These are phyloP conservation scores for Cladosporium sp. DNA, from an alignment of 2,329 filamentous ascomycete species.

Conservation along the genomic window DNA sequence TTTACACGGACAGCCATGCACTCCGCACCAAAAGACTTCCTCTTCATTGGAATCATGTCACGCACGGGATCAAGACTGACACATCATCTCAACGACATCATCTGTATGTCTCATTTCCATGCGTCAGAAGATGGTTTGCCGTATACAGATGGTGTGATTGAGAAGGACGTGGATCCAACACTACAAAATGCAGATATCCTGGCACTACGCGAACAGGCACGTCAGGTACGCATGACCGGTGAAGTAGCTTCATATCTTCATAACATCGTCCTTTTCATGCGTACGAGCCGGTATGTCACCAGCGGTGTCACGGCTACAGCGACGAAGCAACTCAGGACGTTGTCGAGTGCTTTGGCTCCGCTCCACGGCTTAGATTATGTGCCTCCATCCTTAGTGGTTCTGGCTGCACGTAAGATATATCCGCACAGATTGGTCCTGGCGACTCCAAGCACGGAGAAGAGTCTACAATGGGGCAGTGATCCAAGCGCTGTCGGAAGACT, in stretches of 20 bases:
- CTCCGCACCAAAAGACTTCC: conserved; percentile 69
- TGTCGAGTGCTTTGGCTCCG: conserved; percentile 64
- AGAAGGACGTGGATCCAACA: conserved; percentile 19
- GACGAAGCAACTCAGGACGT: conserved; percentile 65
- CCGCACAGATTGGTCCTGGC: conserved; percentile 75
- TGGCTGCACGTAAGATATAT: conserved; percentile 85
- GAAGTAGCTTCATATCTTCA: conserved; percentile 81
- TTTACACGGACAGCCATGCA: conserved; percentile 72
- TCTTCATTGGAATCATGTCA: conserved; percentile 68
- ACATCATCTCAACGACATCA: conserved; percentile 65
- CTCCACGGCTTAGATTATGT: conserved; percentile 77
- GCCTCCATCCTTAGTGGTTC: conserved; percentile 74
- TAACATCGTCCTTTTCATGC: conserved; percentile 81
- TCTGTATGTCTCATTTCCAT: conserved; percentile 87
- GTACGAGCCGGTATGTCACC: conserved; percentile 79
- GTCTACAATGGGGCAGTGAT: conserved; percentile 89
- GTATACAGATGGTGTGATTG: conserved; percentile 19
- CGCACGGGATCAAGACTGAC: conserved; percentile 32
- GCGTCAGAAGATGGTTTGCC: conserved; percentile 19
- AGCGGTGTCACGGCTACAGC: conserved; percentile 73
- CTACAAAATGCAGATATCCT: conserved; percentile 46
- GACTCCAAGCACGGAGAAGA: conserved; percentile 68
- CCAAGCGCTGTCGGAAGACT: conserved; percentile 63
- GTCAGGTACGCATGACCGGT: conserved; percentile 61
- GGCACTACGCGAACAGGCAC: conserved; percentile 55